phyloP scores from a whole-genome alignment of 73 alveolate genomes.

The Paramecium sexaurelia region DNA sequence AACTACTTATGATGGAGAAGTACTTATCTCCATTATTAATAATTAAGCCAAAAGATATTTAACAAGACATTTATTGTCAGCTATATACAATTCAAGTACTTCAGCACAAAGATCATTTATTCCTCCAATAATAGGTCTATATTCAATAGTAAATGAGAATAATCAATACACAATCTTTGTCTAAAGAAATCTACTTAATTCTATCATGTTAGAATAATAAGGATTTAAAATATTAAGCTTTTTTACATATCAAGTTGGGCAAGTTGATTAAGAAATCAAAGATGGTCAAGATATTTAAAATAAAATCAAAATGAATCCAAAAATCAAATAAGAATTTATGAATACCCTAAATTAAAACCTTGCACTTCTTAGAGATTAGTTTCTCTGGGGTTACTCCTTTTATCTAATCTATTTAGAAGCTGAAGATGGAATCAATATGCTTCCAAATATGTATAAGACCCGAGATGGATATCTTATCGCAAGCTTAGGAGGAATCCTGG shows the following conservation, averaged over 20 bases:
- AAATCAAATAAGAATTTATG: neutral
- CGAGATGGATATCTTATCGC: neutral
- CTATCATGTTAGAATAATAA: neutral
- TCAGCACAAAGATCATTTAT: neutral
- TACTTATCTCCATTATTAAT: neutral
- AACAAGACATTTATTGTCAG: neutral
- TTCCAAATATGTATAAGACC: neutral
- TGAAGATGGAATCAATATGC: neutral
- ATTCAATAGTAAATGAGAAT: neutral
- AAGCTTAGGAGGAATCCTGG: neutral
- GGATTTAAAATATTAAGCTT: neutral
- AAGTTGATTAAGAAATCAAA: neutral
- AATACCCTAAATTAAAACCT: neutral
- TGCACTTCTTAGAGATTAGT: neutral
- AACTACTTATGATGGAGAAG: conserved; percentile 24
- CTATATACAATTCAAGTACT: neutral
- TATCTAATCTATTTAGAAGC: neutral
- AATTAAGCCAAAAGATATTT: neutral
- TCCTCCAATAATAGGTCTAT: neutral
- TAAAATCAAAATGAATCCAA: neutral
- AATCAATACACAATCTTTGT: neutral
- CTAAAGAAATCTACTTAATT: neutral
- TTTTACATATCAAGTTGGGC: neutral
- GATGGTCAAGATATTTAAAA: neutral
- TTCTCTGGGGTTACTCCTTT: neutral